Evolutionary conservation across 2,329 filamentous ascomycete genomes (phyloP).

Genomic region (Apiospora rasikravindrae): DNA sequence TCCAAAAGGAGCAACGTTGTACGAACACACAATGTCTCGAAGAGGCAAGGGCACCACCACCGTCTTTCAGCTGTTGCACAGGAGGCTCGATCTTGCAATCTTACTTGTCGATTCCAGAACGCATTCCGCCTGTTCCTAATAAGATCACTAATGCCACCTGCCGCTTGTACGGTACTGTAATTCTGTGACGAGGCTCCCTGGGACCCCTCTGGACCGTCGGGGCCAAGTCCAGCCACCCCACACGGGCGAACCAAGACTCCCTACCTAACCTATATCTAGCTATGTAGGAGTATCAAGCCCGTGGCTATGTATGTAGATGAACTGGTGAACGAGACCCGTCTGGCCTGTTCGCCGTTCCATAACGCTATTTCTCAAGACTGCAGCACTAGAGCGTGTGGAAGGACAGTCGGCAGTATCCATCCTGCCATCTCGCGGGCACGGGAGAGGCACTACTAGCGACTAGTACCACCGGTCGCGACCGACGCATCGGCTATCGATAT

Average conservation of each 20-base stretch:
- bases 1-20: not conserved
- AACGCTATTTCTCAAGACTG: not conserved
- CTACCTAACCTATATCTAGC: not conserved
- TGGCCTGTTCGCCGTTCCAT: slow-evolving; percentile 5
- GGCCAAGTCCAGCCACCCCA: not conserved
- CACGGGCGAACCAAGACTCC: not conserved
- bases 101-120: not conserved
- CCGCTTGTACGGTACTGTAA: not conserved
- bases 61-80: not conserved
- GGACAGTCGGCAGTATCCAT: not conserved
- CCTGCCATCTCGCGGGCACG: not conserved
- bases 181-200: not conserved
- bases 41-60: not conserved
- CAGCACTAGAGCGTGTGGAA: not conserved
- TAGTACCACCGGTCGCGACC: slow-evolving; percentile 9
- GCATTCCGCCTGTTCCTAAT: not conserved
- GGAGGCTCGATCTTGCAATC: not conserved
- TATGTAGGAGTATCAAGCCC: not conserved
- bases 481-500: slow-evolving; percentile 8
- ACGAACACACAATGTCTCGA: not conserved
- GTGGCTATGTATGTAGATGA: not conserved
- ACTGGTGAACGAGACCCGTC: not conserved
- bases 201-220: not conserved
- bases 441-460: not conserved
- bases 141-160: not conserved